Evolutionary conservation across 192 early-diverging fungal species (phyloP), one percentile per base, ranked within the genome.

Genomic region (Backusella morwellensis): DNA sequence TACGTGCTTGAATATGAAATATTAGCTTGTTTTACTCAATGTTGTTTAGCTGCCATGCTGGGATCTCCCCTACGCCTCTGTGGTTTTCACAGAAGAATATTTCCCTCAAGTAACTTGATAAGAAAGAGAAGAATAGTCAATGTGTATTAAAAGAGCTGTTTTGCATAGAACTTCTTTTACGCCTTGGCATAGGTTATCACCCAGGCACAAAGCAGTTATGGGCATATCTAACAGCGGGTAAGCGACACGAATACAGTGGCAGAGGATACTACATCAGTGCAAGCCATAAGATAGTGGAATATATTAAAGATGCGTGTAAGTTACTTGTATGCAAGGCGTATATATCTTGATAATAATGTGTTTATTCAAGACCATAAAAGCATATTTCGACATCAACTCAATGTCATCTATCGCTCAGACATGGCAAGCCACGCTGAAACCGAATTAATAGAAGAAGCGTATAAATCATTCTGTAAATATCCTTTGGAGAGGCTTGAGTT

Each of bases 131-230:
- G 54, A 47, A n/a, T 29, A 29, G 17, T 17, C 4, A 12, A 29
- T 59, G 11, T 12, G 26, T n/a, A 35, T 32, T 14, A 26, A 50
- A 29, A 11, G 6, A 42, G 12, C 44, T 4, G 9, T 15, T 66
- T 32, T 35, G 4, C 14, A 32, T 72, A 77, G 76, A 44, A 2
- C 52, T 79, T 17, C 35, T 79, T 23, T 50, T 52, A 35, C 66
- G 77, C 50, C 75, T 79, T 44, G 73, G 50, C 19, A n/a, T 34
- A 17, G 77, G 77, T 1, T 59, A 52, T 12, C 67, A 79, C 32
- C 36, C 15, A 74, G 47, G 19, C 6, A 75, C 77, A 3, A 63
- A 75, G 1, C 17, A 29, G 14, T 3, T 34, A 21, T 79, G 77
- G 77, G 77, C 73, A 21, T 73, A 70, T 70, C 68, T 73, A 21